Conservation (phyloP, 139 green algal species). For the Coelastrella sp. region DNA sequence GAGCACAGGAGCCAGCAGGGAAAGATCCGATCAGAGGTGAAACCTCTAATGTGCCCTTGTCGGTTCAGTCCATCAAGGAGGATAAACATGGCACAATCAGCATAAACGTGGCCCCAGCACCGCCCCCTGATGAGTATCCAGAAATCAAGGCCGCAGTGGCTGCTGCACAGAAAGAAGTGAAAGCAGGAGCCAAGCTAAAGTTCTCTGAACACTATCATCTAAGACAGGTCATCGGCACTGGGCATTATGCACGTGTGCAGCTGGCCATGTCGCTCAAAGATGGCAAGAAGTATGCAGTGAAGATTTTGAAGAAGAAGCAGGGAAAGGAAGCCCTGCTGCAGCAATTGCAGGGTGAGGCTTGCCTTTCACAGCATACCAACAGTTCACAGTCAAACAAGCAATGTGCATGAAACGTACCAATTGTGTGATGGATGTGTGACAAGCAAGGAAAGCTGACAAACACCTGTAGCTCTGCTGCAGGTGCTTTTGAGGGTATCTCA, state of each 20-base stretch:
- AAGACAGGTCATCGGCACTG: constrained; percentile 32
- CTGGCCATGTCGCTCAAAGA: constrained; percentile 30
- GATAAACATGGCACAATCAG: constrained; percentile 17
- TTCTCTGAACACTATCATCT: constrained; percentile 20
- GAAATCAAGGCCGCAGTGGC: constrained; percentile 27
- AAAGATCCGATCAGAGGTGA: neutral
- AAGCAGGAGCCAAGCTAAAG: constrained; percentile 42
- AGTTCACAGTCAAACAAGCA: no score
- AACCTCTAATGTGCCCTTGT: neutral
- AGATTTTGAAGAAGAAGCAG: constrained; percentile 21
- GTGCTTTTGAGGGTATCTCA: no score
- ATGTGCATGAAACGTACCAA: no score
- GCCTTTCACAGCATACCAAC: neutral
- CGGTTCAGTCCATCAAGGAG: constrained; percentile 20
- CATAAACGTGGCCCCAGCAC: constrained; percentile 37
- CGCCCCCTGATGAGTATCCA: constrained; percentile 36
- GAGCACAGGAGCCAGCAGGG: neutral
- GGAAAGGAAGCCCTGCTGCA: constrained; percentile 27
- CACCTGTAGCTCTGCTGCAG: no score
- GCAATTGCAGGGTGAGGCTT: constrained; percentile 33
- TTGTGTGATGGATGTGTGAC: no score
- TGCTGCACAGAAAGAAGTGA: constrained; percentile 37
- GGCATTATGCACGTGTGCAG: constrained; percentile 38
- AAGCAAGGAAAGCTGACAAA: no score
- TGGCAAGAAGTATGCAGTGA: constrained; percentile 35